Evolutionary conservation across 1,139 yeast genomes (phyloP).

Genomic region (Candida freyschussii): DNA sequence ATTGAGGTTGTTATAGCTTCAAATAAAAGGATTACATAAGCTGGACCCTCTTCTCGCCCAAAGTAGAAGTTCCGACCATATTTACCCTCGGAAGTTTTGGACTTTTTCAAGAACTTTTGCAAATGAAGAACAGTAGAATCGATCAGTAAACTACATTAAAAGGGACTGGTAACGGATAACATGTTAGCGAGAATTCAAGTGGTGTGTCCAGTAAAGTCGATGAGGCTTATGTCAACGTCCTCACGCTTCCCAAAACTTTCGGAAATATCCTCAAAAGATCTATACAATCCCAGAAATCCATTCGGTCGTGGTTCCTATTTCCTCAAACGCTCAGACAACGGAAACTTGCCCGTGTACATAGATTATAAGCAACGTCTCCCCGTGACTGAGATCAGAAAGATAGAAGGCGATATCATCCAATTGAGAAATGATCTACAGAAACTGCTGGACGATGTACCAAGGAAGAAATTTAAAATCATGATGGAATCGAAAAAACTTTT

Average conservation of each 20-base stretch:
- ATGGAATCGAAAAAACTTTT: slow-evolving; percentile 34
- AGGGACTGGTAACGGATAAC: too few species aligned
- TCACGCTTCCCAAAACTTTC: slow-evolving; percentile 27
- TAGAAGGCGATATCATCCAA: slow-evolving; percentile 55
- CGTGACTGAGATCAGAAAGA: slow-evolving; percentile 58
- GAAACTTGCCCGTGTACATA: slow-evolving; percentile 67
- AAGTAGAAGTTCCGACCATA: too few species aligned
- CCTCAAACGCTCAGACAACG: slow-evolving; percentile 50
- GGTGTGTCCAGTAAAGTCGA: too few species aligned
- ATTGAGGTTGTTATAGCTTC: too few species aligned
- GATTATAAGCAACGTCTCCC: slow-evolving; percentile 45
- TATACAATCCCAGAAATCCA: slow-evolving; percentile 27
- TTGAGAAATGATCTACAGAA: slow-evolving; percentile 55
- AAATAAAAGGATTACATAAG: too few species aligned
- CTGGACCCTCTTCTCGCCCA: too few species aligned
- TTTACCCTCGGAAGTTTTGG: too few species aligned
- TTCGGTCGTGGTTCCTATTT: slow-evolving; percentile 44
- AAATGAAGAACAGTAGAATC: too few species aligned
- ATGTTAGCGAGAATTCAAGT: too few species aligned
- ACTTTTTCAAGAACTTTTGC: too few species aligned
- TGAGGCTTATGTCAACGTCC: too few species aligned
- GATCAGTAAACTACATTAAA: too few species aligned
- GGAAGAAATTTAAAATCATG: slow-evolving; percentile 37
- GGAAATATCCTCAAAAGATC: slow-evolving; percentile 27
- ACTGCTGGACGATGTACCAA: slow-evolving; percentile 41